These are phyloP conservation scores for Eutypella sp. DNA, from an alignment of 2,329 filamentous ascomycete genomes.

Conservation along the genomic window DNA sequence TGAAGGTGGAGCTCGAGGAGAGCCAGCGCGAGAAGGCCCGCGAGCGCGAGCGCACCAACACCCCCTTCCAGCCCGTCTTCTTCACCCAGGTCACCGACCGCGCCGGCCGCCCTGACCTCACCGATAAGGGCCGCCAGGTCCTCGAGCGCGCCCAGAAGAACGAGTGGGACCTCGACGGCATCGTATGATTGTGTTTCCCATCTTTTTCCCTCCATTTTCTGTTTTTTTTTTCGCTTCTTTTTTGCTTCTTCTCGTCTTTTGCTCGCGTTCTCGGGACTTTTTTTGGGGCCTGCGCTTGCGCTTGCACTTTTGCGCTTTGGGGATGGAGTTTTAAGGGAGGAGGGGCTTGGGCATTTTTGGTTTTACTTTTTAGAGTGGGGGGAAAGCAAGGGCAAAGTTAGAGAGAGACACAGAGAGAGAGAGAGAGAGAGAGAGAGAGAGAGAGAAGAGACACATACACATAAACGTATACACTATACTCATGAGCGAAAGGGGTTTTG, in stretches of 20 bases:
- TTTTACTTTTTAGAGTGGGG: neutral
- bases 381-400: neutral
- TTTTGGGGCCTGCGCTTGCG: too few species aligned
- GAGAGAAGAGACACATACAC: neutral
- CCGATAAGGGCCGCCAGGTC: conserved; percentile 46
- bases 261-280: too few species aligned
- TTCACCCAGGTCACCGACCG: conserved; percentile 62
- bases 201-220: too few species aligned
- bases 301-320: too few species aligned
- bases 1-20: conserved; percentile 92
- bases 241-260: too few species aligned
- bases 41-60: conserved; percentile 64
- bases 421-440: neutral
- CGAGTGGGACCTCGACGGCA: conserved; percentile 46
- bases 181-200: conserved; percentile 36
- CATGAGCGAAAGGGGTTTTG: too few species aligned
- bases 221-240: too few species aligned
- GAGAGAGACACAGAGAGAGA: neutral
- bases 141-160: conserved; percentile 48
- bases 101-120: conserved; percentile 50
- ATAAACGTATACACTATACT: too few species aligned
- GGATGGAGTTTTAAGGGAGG: neutral
- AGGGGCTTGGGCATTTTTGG: neutral
- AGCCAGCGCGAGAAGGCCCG: conserved; percentile 79
- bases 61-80: conserved; percentile 80